Evolutionary conservation across 768 basidiomycete species (phyloP), one percentile per base, ranked within the genome.

Genomic region (Candolleomyces efflorescens): DNA sequence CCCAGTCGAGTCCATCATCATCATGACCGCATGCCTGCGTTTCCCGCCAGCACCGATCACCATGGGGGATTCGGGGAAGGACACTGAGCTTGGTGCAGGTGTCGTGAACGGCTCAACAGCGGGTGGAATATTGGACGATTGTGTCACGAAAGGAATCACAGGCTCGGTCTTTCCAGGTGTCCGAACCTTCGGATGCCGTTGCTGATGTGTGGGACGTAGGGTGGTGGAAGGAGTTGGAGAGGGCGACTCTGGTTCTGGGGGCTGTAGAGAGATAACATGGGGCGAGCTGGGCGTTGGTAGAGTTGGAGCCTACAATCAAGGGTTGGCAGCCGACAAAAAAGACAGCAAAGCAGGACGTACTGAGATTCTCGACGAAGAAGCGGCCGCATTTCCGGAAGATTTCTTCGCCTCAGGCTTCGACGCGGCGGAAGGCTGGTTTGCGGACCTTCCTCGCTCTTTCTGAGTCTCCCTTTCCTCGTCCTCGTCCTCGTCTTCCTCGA

Each of bases 401-500:
- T 67, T 67, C 43, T 67, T 66, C 5, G 20, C 53, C 5, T 68
- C 67, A 26, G 65, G 51, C 59, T 67, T 69, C 43, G 65, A 46
- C 1, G 55, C 59, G 9, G 60, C 49, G 20, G 62, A 56, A 36
- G 62, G 51, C 18, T 32, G 32, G 32, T 43, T 43, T 15, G 17
- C 64, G 56, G 64, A 62, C 61, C 67, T 67, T 38, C 65, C 67
- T 61, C 78, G 70, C 60, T 81, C 81, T 63, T 68, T 73, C 58
- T 80, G 83, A 63, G 75, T 78, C 65, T 88, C 86, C 47, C 79
- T 74, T 60, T 89, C 87, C 60, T 90, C 87, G 57, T 90, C 90
- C 66, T 91, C 89, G 27, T 89, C 89, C 59, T 91, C 90, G 65
- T 91, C 91, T 54, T 92, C 90, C 54, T 90, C 87, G 45, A 84